Evolutionary conservation across 495 filamentous ascomycete species (phyloP).

Genomic region (Ascodesmis nigricans): DNA sequence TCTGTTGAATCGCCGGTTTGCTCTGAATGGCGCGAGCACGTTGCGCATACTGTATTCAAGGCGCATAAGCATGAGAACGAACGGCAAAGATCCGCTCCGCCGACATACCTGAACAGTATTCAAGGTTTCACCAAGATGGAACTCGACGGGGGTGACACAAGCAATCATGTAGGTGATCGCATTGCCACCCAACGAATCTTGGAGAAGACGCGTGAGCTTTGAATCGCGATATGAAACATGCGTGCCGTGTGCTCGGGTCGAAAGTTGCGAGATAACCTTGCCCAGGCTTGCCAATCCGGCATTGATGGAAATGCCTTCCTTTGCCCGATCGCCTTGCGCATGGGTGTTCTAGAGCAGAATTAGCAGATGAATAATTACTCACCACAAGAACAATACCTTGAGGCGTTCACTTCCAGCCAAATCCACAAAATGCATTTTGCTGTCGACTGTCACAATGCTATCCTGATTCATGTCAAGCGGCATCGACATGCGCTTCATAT

Average conservation of each 20-base stretch:
- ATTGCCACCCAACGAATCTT: constrained; percentile 95
- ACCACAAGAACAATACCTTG: constrained; percentile 30
- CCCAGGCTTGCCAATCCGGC: constrained; percentile 84
- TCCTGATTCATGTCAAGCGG: constrained; percentile 51
- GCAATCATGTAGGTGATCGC: constrained; percentile 99
- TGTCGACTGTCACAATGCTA: constrained; percentile 66
- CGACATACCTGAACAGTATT: constrained; percentile 50
- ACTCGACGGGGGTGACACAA: constrained; percentile 90
- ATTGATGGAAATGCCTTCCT: constrained; percentile 97
- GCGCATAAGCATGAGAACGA: no score
- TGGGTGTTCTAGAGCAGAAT: constrained; percentile 43
- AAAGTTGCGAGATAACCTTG: constrained; percentile 96
- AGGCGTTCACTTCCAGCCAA: constrained; percentile 88
- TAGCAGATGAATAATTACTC: constrained; percentile 1
- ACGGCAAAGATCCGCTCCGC: not conserved
- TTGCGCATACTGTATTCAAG: constrained; percentile 64
- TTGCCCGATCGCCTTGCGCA: constrained; percentile 83
- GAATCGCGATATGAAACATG: constrained; percentile 98
- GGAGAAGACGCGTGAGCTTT: constrained; percentile 78
- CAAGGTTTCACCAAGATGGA: constrained; percentile 90
- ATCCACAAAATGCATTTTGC: constrained; percentile 98
- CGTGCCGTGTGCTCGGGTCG: constrained; percentile 62
- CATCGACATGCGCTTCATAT: constrained; percentile 76
- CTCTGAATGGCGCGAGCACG: constrained; percentile 90
- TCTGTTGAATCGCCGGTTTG: constrained; percentile 86